Percentiles rank a stretch among this genome's conserved stretches.
These are phyloP conservation scores for Eragrostis tef DNA, from an alignment of 202 grass and related monocot species.

Conservation along the genomic window DNA sequence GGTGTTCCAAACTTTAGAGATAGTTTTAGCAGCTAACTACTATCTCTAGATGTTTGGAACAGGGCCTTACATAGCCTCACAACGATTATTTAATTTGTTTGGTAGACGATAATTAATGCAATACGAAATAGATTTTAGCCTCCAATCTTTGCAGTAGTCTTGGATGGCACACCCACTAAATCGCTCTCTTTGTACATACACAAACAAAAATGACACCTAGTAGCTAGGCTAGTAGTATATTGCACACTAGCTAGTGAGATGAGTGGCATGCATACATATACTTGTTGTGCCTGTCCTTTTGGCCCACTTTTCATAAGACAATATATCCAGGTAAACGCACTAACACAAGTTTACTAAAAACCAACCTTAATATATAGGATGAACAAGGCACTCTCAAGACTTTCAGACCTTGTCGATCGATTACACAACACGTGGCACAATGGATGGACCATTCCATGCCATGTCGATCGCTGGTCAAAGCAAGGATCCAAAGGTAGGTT, in stretches of 20 bases:
- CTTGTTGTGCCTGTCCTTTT: conserved; percentile 1
- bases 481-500: background rate
- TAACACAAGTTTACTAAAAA: background rate
- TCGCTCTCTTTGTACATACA: background rate
- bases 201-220: background rate
- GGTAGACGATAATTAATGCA: too few relatives aligned
- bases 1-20: too few relatives aligned
- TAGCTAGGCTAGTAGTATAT: too few relatives aligned
- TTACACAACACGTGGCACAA: background rate
- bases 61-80: background rate
- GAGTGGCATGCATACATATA: background rate
- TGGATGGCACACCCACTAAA: background rate
- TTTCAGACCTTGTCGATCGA: background rate
- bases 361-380: background rate
- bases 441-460: background rate
- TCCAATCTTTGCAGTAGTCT: background rate
- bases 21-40: too few relatives aligned
- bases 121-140: too few relatives aligned
- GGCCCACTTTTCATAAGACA: conserved; percentile 24
- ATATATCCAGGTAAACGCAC: background rate
- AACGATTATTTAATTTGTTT: background rate
- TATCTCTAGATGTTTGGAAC: too few relatives aligned
- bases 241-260: background rate
- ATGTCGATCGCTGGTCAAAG: background rate
- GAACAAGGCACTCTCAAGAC: background rate